Evolutionary conservation across 306 rosid genomes (phyloP).

Genomic region (Elaeagnus macrophylla): DNA sequence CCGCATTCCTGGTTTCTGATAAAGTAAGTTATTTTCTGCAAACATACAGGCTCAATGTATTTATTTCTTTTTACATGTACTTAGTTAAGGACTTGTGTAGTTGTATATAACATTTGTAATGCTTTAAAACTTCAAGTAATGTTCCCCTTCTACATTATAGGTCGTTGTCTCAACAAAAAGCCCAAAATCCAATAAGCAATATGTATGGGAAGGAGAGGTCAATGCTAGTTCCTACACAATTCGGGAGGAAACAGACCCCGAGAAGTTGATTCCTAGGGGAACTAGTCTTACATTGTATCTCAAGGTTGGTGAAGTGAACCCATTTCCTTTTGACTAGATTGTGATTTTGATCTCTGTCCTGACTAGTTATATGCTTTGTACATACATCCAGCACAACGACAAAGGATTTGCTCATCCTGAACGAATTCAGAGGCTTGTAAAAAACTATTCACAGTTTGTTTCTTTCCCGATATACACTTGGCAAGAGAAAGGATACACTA

Average conservation of each 20-base stretch:
- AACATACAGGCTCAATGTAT: not conserved
- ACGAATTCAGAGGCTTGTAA: conserved; percentile 75
- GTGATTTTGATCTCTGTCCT: conserved; percentile 10
- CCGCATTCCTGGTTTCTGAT: conserved; percentile 84
- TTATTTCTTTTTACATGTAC: not conserved
- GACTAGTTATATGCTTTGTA: conserved; percentile 1
- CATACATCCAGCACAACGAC: conserved; percentile 60
- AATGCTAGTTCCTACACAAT: conserved; percentile 88
- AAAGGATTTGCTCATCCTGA: conserved; percentile 89
- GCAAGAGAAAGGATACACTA: conserved; percentile 89
- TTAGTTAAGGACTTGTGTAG: not conserved
- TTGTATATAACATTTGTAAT: not conserved
- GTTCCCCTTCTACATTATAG: conserved; percentile 33
- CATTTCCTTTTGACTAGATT: not conserved
- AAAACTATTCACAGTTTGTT: conserved; percentile 87
- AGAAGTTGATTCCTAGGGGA: conserved; percentile 79
- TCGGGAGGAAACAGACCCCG: conserved; percentile 82
- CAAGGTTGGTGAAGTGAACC: conserved; percentile 34
- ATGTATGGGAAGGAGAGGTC: conserved; percentile 96
- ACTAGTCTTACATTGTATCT: conserved; percentile 75
- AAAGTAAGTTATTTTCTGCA: conserved; percentile 36
- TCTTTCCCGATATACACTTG: conserved; percentile 91
- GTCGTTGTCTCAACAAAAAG: conserved; percentile 88
- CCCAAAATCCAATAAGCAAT: conserved; percentile 82
- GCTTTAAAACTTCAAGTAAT: conserved; percentile 5